Evolutionary conservation across 331 rosid species (phyloP), one percentile per base, ranked within the genome.

Genomic region (Dryas integrifolia): DNA sequence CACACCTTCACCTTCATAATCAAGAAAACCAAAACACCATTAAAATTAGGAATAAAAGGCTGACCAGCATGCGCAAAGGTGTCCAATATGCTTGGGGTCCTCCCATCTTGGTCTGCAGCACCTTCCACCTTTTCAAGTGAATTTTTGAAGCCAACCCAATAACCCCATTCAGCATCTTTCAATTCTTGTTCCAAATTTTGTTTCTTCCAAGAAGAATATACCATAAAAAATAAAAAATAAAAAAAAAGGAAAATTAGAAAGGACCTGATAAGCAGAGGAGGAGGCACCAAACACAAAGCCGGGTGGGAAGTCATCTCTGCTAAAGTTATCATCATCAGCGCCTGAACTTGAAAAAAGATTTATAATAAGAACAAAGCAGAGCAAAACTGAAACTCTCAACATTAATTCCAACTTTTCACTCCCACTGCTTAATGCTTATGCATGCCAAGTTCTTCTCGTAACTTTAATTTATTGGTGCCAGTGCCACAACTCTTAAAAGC

Each of bases 1-100:
- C 35, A 30, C 35, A 30, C 35, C 35, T 30, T 30, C 35, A 30
- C 35, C 35, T 30, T 30, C 35, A 30, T 2, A 30, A 1, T 30
- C 35, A 30, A 30, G 35, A 30, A 30, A 30, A 30, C 3, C 35
- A 30, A 30, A 30, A 30, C 35, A 30, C 35, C 35, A 30, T 30
- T 56, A 21, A 56, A 9, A 56, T 38, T 56, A 56, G 60, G 18
- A 6, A 30, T 2, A 30, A 30, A 10, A 61, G 7, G 64, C 60
- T 26, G 72, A 88, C 92, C 96, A 49, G 65, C 84, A 18, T 83
- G 85, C 3, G 89, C 79, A 68, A 56, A 88, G 39, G 94, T 82
- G 56, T 89, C 96, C 86, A 86, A 89, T 35, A 91, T 87, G 82
- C 90, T 84, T 2, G 96, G 86, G 43, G 89, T 89, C 70, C 94